These are phyloP conservation scores for Ettlia oleoabundans DNA, from an alignment of 139 green algal genomes.

Conservation along the genomic window DNA sequence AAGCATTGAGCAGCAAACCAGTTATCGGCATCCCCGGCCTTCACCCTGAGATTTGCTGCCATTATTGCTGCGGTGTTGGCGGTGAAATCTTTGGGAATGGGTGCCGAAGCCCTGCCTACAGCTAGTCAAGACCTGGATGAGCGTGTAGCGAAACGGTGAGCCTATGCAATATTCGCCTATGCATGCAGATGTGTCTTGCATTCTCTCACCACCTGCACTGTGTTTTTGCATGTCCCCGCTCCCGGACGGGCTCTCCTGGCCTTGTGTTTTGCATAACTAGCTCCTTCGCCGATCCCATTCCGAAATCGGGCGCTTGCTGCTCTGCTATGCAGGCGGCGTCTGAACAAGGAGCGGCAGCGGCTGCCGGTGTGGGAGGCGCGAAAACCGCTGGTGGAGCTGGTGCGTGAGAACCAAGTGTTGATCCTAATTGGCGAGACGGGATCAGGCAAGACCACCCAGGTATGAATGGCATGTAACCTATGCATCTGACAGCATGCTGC, in stretches of 20 bases:
- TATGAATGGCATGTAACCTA: too few relatives aligned
- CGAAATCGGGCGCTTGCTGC: not conserved
- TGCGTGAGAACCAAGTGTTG: slow-evolving; percentile 56
- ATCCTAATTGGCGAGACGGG: slow-evolving; percentile 88
- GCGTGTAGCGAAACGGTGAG: not conserved
- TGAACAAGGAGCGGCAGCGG: slow-evolving; percentile 52
- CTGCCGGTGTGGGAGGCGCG: slow-evolving; percentile 73
- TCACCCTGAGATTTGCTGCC: too few relatives aligned
- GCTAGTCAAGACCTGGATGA: too few relatives aligned
- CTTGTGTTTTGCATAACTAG: too few relatives aligned
- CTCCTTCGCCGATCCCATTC: not conserved
- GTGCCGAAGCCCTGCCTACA: too few relatives aligned
- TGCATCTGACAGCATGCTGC: not conserved
- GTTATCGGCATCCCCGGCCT: too few relatives aligned
- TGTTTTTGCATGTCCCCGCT: too few relatives aligned
- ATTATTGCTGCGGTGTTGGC: too few relatives aligned
- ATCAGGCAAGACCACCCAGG: slow-evolving; percentile 86
- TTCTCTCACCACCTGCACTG: too few relatives aligned
- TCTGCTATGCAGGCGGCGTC: slow-evolving; percentile 17
- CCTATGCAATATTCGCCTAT: not conserved
- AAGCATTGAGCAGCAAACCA: too few relatives aligned
- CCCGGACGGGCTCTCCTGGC: too few relatives aligned
- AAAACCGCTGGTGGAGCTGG: slow-evolving; percentile 63
- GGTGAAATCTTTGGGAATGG: too few relatives aligned
- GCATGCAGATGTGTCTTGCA: not conserved